Base-by-base conservation (phyloP, 768 basidiomycete genomes). In the Tricholoma hemisulphureum region DNA sequence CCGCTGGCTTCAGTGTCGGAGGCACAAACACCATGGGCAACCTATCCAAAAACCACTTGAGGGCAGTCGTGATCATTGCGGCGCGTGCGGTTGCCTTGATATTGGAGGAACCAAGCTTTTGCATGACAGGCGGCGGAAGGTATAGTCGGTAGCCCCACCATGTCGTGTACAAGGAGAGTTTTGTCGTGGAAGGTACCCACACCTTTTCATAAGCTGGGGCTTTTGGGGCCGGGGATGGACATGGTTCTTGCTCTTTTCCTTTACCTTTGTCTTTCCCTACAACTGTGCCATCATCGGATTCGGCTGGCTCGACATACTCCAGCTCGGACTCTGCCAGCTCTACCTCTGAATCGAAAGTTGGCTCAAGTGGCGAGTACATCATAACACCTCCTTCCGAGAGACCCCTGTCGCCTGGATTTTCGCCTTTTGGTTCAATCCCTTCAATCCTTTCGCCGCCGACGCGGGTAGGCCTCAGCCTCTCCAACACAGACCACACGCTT, bases 101-200 rank as follows among this genome's bases (percentile, higher is more conserved):
- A 48, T 84, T 82, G 29, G 76, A 81, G 64, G 83, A 81, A 64
- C 85, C 80, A 26, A 93, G 80, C 32, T 82, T 70, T 3, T 77
- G 77, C 68, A 93, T 80, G 6, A 92, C 83, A 0, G 89, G 86
- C 28, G 89, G 89, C 0, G 91, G 91, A 26, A 93, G 80, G 67
- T 79, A 91, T 73, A 92, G 72, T 37, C 89, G 77, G 65, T 88
- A 93, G 3, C 90, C 91, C 86, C 89, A 83, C 91, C 91, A 93
- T 56, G 83, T 81, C 2, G 85, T 84, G 63, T 91, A 79, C 6
- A 93, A 69, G 8, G 90, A 91, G 26, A 93, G 72, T 58, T 90
- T 83, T 8, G 85, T 87, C 10, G 80, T 78, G 2, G 89, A 91
- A 2, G 91, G 91, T 18, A 89, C 75, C 89, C 90, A 93, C 56